Conservation (phyloP, 768 basidiomycete genomes). For the Tephrocybe sp. region DNA sequence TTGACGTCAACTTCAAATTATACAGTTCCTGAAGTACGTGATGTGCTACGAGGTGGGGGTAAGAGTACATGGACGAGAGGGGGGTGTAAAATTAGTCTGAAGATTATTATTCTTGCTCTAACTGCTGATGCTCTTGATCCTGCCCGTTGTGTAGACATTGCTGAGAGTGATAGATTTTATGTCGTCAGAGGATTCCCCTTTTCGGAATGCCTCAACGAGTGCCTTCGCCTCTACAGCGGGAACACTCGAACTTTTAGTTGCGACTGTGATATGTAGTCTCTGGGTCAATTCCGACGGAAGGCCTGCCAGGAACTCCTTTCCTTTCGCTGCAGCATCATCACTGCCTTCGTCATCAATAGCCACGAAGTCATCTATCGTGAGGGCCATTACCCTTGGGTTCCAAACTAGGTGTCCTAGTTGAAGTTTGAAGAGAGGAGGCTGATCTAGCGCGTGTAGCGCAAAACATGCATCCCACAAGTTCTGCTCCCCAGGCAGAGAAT, state of each 20-base stretch:
- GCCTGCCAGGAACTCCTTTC: slow-evolving; percentile 41
- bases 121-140: slow-evolving; percentile 19
- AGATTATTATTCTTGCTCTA: background rate
- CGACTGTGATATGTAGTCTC: slow-evolving; percentile 85
- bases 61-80: no score
- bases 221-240: slow-evolving; percentile 67
- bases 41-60: no score
- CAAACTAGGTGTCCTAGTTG: slow-evolving; percentile 65
- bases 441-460: slow-evolving; percentile 33
- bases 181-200: slow-evolving; percentile 25
- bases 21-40: no score
- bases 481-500: slow-evolving; percentile 30
- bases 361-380: slow-evolving; percentile 64
- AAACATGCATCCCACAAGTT: slow-evolving; percentile 52
- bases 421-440: slow-evolving; percentile 60
- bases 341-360: slow-evolving; percentile 25
- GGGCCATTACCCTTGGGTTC: slow-evolving; percentile 79
- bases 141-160: slow-evolving; percentile 15
- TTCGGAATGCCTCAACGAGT: slow-evolving; percentile 58
- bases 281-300: slow-evolving; percentile 47
- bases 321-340: slow-evolving; percentile 31
- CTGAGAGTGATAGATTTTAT: slow-evolving; percentile 14
- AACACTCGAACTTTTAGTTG: slow-evolving; percentile 55
- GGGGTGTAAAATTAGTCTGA: no score
- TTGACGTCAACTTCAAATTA: no score